Conservation (phyloP, 2,329 filamentous ascomycete species). For the Penicillium freii region DNA sequence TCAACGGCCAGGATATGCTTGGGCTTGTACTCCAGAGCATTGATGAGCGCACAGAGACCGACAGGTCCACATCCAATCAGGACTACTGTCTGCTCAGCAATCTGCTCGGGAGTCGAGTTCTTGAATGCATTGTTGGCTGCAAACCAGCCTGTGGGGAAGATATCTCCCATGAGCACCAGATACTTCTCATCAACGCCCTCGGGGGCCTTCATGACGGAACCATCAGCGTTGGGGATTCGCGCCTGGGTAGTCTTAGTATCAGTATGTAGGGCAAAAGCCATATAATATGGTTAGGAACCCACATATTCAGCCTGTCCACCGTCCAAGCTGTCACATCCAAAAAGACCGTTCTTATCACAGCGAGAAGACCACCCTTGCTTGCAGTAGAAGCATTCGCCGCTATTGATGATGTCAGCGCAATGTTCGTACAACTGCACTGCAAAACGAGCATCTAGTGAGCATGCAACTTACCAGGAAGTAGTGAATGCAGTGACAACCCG, state of each 20-base stretch:
- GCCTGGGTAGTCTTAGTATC: slow-evolving; percentile 46
- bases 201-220: slow-evolving; percentile 73
- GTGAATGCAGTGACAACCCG: slow-evolving; percentile 82
- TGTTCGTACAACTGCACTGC: neutral
- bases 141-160: slow-evolving; percentile 83
- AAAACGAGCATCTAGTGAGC: neutral
- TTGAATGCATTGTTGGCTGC: slow-evolving; percentile 76
- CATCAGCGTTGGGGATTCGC: slow-evolving; percentile 75
- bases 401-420: slow-evolving; percentile 28
- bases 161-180: slow-evolving; percentile 86
- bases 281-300: slow-evolving; percentile 12
- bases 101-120: slow-evolving; percentile 56
- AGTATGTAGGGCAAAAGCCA: neutral
- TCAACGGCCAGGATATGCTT: slow-evolving; percentile 77
- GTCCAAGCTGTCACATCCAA: slow-evolving; percentile 68
- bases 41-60: slow-evolving; percentile 78
- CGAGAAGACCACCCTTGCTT: slow-evolving; percentile 71
- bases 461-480: slow-evolving; percentile 62
- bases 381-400: slow-evolving; percentile 81
- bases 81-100: slow-evolving; percentile 68
- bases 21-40: slow-evolving; percentile 71
- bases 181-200: slow-evolving; percentile 68
- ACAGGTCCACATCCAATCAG: slow-evolving; percentile 83
- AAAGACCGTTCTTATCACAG: slow-evolving; percentile 67
- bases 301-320: slow-evolving; percentile 79